A percentile compares a stretch with the other conserved stretches of the same genome.
phyloP scores from a whole-genome alignment of 495 filamentous ascomycete species.

The Schizothecium vesticola region DNA sequence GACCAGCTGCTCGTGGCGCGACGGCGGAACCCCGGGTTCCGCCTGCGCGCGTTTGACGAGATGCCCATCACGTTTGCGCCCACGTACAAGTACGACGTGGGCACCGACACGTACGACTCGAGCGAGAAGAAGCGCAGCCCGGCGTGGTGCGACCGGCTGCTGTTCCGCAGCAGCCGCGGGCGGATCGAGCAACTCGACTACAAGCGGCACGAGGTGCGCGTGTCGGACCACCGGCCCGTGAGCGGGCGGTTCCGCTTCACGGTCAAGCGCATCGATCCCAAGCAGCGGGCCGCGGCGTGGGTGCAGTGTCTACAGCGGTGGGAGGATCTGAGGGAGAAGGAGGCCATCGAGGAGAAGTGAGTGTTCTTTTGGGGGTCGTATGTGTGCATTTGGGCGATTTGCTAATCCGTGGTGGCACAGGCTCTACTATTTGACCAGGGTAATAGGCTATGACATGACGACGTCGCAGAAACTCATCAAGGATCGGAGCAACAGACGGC shows the following conservation, averaged over 20 bases:
- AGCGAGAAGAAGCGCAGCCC: conserved; percentile 94
- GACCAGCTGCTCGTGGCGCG: conserved; percentile 86
- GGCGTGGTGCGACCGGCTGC: conserved; percentile 91
- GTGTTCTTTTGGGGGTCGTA: conserved; percentile 10
- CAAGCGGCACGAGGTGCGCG: conserved; percentile 76
- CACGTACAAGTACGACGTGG: conserved; percentile 98
- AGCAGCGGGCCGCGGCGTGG: conserved; percentile 60
- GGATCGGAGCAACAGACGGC: conserved; percentile 29
- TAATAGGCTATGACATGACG: conserved; percentile 42
- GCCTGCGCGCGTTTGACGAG: conserved; percentile 80
- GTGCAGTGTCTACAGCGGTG: conserved; percentile 66
- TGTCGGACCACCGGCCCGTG: conserved; percentile 91
- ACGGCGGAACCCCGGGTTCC: conserved; percentile 82
- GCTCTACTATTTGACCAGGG: conserved; percentile 38
- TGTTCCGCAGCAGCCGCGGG: conserved; percentile 72
- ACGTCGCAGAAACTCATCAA: conserved; percentile 35
- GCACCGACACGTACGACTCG: conserved; percentile 87
- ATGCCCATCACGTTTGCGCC: conserved; percentile 83
- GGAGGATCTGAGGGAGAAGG: conserved; percentile 62
- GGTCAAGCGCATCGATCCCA: conserved; percentile 69
- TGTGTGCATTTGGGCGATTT: conserved; percentile 15
- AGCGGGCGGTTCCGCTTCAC: conserved; percentile 74
- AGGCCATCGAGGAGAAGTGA: conserved; percentile 51
- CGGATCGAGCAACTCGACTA: conserved; percentile 85
- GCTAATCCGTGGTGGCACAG: conserved; percentile 15